These are phyloP conservation scores for Xylaria acuta DNA, from an alignment of 495 filamentous ascomycete species.

Conservation along the genomic window DNA sequence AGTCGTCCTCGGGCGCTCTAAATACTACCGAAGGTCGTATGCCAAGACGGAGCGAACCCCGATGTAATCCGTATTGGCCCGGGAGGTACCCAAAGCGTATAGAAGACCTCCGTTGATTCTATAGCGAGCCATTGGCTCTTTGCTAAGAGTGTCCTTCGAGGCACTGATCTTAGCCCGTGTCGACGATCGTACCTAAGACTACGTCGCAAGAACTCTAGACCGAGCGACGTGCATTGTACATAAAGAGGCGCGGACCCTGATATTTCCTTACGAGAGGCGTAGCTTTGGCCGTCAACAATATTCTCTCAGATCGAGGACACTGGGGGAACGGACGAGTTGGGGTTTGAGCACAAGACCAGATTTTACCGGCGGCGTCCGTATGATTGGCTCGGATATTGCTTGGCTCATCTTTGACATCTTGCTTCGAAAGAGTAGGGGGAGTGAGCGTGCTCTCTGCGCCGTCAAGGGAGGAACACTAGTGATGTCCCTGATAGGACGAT, in stretches of 20 bases:
- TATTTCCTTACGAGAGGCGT: not conserved
- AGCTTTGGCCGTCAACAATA: not conserved
- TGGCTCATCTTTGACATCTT: not conserved
- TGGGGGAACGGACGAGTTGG: not conserved
- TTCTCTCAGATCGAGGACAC: not conserved
- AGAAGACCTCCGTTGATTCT: not conserved
- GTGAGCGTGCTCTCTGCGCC: not conserved
- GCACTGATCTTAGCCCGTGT: not conserved
- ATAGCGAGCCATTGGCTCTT: not conserved
- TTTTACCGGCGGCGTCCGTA: not conserved
- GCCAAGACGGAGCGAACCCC: slow-evolving; percentile 15
- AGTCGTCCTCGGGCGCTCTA: too few species aligned
- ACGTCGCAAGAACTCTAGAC: not conserved
- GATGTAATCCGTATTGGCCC: not conserved
- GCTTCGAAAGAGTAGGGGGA: not conserved
- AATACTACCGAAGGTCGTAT: not conserved
- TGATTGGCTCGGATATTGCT: not conserved
- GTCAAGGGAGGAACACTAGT: not conserved
- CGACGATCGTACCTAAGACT: not conserved
- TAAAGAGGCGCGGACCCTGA: not conserved
- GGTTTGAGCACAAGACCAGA: not conserved
- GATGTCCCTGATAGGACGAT: not conserved
- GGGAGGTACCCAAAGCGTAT: not conserved
- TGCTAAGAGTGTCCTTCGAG: not conserved
- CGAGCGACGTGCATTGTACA: too few species aligned